phyloP scores from a whole-genome alignment of 768 basidiomycete genomes.

The Boletus coccyginus region DNA sequence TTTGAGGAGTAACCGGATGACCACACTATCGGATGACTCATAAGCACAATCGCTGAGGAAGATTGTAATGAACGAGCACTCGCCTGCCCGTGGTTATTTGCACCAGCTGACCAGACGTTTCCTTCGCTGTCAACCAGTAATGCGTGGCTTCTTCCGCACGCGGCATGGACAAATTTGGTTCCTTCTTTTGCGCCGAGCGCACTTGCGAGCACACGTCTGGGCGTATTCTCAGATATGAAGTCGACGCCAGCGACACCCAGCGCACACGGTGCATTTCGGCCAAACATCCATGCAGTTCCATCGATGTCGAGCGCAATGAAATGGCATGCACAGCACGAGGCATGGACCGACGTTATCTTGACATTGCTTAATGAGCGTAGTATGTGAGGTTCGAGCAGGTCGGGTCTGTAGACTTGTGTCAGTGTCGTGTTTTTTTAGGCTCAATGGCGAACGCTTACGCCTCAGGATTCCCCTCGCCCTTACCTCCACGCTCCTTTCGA shows the following conservation, averaged over 20 bases:
- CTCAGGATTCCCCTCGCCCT: constrained; percentile 40
- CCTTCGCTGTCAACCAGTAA: constrained; percentile 82
- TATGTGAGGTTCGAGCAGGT: constrained; percentile 86
- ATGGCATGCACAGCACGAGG: constrained; percentile 75
- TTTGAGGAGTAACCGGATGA: constrained; percentile 60
- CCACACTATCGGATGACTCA: constrained; percentile 54
- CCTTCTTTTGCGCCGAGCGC: constrained; percentile 60
- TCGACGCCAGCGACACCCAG: constrained; percentile 60
- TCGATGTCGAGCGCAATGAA: constrained; percentile 69
- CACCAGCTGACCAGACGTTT: constrained; percentile 79
- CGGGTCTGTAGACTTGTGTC: constrained; percentile 50
- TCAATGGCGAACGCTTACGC: constrained; percentile 24
- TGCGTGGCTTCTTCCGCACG: constrained; percentile 80
- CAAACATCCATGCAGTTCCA: constrained; percentile 88
- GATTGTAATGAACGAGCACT: constrained; percentile 13
- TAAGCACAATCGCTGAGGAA: neutral
- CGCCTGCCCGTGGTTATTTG: constrained; percentile 81
- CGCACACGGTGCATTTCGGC: constrained; percentile 70
- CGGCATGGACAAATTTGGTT: constrained; percentile 73
- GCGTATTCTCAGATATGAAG: constrained; percentile 70
- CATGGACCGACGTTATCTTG: constrained; percentile 66
- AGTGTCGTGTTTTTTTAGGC: constrained; percentile 2
- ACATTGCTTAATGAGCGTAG: constrained; percentile 85
- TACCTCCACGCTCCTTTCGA: constrained; percentile 62
- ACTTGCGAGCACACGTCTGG: constrained; percentile 54